Base-by-base conservation (phyloP, 1,139 yeast species). In the Pichia inconspicua region DNA sequence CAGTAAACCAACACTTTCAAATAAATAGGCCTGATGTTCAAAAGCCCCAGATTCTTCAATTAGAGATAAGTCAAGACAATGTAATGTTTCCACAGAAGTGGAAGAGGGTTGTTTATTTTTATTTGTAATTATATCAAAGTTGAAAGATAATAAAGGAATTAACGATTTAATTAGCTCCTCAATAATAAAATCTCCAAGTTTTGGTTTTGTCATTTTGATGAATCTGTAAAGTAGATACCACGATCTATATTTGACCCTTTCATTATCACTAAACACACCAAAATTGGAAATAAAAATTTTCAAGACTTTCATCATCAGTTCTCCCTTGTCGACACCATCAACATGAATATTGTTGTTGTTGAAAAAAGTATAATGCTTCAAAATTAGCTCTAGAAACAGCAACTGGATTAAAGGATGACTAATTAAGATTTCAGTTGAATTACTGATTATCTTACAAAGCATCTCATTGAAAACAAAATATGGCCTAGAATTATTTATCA, bases 201-300 rank as follows among this genome's bases (percentile, higher is more conserved):
- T 69, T 31, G 90, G 88, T 61, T 82, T 84, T 2, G 92, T 82
- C 43, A 83, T 69, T 62, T 85, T 88, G 57, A 90, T 74, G 59
- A 89, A 86, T 62, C 95, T 77, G 60, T 83, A 83, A 57, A 92
- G 86, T 54, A 90, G 70, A 64, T 88, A 92, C 96, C 98, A 92
- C 45, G 94, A 75, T 64, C 97, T 80, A 50, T 81, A 73, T 58
- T 90, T 80, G 11, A 90, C 96, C 54, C 80, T 82, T 51, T 78
- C 83, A 54, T 75, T 73, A 4, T 74, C 71, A 65, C 84, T 87
- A 63, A 87, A 89, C 52, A 92, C 77, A 14, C 97, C 97, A 57
- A 82, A 73, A 30, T 81, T 82, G 36, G 92, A 82, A 42, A 89
- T 80, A 63, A 92, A 92, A 30, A 85, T 75, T 56, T 85, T 85